A percentile compares a stretch with the other conserved stretches of the same genome.
phyloP scores from a whole-genome alignment of 768 basidiomycete species.

The Panaeolus cyanescens region DNA sequence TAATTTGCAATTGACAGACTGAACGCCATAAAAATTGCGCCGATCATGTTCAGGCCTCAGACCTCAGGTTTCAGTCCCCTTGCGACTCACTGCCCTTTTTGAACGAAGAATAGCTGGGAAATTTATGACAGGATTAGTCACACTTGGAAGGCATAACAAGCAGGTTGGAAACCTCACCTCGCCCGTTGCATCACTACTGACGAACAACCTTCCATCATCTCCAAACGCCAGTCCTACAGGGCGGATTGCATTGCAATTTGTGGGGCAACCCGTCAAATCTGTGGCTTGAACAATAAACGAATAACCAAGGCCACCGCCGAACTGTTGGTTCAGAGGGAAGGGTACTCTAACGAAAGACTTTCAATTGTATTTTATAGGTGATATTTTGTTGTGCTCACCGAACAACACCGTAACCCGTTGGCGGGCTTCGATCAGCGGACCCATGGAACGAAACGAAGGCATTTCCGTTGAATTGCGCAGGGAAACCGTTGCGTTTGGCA shows the following conservation, averaged over 20 bases:
- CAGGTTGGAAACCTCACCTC: slow-evolving; percentile 41
- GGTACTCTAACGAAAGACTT: slow-evolving; percentile 22
- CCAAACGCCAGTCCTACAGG: slow-evolving; percentile 47
- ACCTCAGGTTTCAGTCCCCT: no score
- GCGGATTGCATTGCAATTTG: slow-evolving; percentile 35
- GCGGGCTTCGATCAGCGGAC: slow-evolving; percentile 40
- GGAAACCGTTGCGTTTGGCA: slow-evolving; percentile 18
- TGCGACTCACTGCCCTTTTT: neutral
- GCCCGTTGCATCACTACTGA: slow-evolving; percentile 45
- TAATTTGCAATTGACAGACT: no score
- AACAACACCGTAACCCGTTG: slow-evolving; percentile 49
- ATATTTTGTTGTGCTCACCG: slow-evolving; percentile 21
- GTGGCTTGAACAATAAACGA: slow-evolving; percentile 41
- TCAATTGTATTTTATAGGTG: neutral
- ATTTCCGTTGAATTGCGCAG: slow-evolving; percentile 27
- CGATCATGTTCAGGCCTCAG: slow-evolving; percentile 51
- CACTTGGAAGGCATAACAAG: neutral
- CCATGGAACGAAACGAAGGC: slow-evolving; percentile 50
- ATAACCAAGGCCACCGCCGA: slow-evolving; percentile 16
- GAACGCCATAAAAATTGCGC: no score
- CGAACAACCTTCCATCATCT: slow-evolving; percentile 33
- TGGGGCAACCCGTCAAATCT: slow-evolving; percentile 37
- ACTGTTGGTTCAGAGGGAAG: slow-evolving; percentile 20
- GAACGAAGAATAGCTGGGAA: neutral
- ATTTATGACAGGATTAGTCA: neutral